phyloP scores from a whole-genome alignment of 179 eudicot genomes.

The Beta macrorhiza region DNA sequence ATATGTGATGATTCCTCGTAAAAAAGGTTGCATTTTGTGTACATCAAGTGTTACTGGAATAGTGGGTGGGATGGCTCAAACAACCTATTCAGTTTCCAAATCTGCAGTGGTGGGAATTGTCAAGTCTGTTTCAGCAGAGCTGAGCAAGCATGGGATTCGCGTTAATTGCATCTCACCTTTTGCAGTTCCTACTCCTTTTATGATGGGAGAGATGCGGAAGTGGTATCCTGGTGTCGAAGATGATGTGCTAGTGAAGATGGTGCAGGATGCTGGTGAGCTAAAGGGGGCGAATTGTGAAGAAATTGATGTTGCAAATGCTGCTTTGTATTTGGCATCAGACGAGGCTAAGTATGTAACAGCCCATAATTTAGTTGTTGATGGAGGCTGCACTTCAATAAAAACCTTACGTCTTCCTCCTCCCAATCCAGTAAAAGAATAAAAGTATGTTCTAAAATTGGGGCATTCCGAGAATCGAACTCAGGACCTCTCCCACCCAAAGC shows the following conservation, averaged over 20 bases:
- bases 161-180: constrained; percentile 82
- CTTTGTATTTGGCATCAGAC: constrained; percentile 69
- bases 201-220: constrained; percentile 48
- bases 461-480: constrained; percentile 88
- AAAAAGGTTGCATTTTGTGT: constrained; percentile 62
- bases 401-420: constrained; percentile 45
- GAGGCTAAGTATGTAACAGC: constrained; percentile 83
- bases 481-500: constrained; percentile 88
- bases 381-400: constrained; percentile 73
- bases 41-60: constrained; percentile 74
- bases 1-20: constrained; percentile 70
- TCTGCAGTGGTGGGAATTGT: constrained; percentile 58
- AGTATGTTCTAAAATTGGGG: constrained; percentile 4
- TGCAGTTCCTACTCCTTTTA: constrained; percentile 62
- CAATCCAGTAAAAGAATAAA: constrained; percentile 5
- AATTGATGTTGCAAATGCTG: constrained; percentile 78
- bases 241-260: constrained; percentile 32
- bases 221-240: constrained; percentile 48
- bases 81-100: constrained; percentile 68
- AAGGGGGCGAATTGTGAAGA: constrained; percentile 62
- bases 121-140: constrained; percentile 57
- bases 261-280: constrained; percentile 42
- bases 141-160: constrained; percentile 66
- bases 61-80: constrained; percentile 78
- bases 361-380: constrained; percentile 91